Evolutionary conservation across 768 basidiomycete species (phyloP).

Genomic region (Peribolospora baueri): DNA sequence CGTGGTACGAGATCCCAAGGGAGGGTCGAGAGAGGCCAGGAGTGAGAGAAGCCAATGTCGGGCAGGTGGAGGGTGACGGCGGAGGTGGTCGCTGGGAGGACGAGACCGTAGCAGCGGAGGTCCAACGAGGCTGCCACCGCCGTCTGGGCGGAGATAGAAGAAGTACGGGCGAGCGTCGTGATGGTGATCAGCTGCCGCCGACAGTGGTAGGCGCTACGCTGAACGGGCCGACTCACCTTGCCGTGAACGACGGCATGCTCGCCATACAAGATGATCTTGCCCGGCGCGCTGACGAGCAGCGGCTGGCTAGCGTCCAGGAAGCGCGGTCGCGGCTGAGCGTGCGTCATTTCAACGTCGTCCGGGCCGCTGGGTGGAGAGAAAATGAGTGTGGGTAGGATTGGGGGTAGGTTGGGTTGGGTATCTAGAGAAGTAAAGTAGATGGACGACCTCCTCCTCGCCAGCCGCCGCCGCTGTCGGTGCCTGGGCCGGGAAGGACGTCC

Average conservation of each 20-base stretch:
- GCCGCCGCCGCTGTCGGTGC: too few relatives aligned
- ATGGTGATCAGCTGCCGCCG: slow-evolving; percentile 1
- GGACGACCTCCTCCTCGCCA: too few relatives aligned
- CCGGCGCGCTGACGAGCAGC: slow-evolving; percentile 82
- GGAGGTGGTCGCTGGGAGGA: slow-evolving; percentile 46
- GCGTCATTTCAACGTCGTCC: too few relatives aligned
- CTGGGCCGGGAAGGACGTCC: too few relatives aligned
- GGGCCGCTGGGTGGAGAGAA: too few relatives aligned
- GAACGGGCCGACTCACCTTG: slow-evolving; percentile 35
- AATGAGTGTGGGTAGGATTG: too few relatives aligned
- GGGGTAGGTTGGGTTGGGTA: too few relatives aligned
- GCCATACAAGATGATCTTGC: slow-evolving; percentile 92
- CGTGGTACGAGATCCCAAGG: slow-evolving; percentile 51
- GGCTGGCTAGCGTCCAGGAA: too few relatives aligned
- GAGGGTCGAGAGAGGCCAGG: slow-evolving; percentile 52
- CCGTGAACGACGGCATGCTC: slow-evolving; percentile 98
- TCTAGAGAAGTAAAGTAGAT: too few relatives aligned
- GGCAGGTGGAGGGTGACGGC: slow-evolving; percentile 50
- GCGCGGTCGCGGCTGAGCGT: too few relatives aligned
- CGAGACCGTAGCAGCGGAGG: slow-evolving; percentile 75
- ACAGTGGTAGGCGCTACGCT: neutral
- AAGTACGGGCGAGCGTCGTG: slow-evolving; percentile 1
- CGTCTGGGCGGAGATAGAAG: slow-evolving; percentile 30
- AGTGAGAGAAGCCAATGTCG: slow-evolving; percentile 53
- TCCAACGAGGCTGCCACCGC: slow-evolving; percentile 87